A percentile compares a stretch with the other conserved stretches of the same genome.
Conservation (phyloP, 345 rosid species). For the Nasturtium officinale region DNA sequence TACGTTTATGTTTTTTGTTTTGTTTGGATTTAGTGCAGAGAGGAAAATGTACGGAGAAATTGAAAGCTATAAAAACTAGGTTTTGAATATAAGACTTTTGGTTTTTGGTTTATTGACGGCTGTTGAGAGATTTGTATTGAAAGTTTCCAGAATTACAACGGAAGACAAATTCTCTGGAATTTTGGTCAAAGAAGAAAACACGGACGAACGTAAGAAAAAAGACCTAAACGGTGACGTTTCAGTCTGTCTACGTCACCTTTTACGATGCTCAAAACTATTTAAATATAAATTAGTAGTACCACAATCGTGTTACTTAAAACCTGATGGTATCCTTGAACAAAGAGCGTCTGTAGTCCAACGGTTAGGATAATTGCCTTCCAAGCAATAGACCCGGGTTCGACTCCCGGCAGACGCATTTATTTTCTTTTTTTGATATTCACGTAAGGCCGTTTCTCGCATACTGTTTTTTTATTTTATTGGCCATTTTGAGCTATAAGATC, state of each 20-base stretch:
- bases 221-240: background rate
- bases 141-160: conserved; percentile 4
- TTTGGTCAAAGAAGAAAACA: conserved; percentile 25
- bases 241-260: background rate
- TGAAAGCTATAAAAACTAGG: conserved; percentile 1
- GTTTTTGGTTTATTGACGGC: background rate
- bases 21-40: background rate
- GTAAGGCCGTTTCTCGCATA: background rate
- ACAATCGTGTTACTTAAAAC: no score
- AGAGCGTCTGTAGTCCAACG: conserved; percentile 54
- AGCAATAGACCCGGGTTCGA: conserved; percentile 92
- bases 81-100: background rate
- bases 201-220: conserved; percentile 16
- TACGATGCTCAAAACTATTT: no score
- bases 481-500: background rate
- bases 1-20: no score
- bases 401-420: conserved; percentile 93
- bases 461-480: background rate
- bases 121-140: background rate
- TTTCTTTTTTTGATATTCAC: no score
- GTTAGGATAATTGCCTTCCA: conserved; percentile 89
- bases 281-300: no score
- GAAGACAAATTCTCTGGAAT: conserved; percentile 19
- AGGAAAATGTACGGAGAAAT: background rate
- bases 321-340: no score